Conservation (phyloP, 495 filamentous ascomycete genomes). For the Penicillium silybi region DNA sequence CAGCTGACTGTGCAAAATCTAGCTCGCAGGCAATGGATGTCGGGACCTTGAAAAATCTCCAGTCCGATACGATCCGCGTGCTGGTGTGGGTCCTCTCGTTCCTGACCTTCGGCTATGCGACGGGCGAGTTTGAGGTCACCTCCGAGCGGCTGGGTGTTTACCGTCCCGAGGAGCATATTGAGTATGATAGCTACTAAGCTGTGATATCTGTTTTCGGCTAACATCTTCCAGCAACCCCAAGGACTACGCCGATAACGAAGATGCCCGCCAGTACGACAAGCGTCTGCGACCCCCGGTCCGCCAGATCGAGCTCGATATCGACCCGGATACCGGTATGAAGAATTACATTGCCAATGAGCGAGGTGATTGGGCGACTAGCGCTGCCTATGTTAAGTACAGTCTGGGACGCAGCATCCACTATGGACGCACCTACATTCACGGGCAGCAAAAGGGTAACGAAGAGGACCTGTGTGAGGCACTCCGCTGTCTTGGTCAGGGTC, state of each 20-base stretch:
- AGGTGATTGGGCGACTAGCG: conserved; percentile 79
- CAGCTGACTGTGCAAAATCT: conserved; percentile 17
- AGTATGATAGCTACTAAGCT: conserved; percentile 29
- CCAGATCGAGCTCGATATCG: conserved; percentile 74
- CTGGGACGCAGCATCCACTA: conserved; percentile 83
- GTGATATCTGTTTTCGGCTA: not conserved
- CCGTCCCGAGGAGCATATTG: conserved; percentile 92
- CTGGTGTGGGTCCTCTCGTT: conserved; percentile 90
- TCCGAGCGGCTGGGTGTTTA: conserved; percentile 87
- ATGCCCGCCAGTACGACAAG: conserved; percentile 81
- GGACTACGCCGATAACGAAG: conserved; percentile 83
- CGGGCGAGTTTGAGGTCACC: conserved; percentile 93
- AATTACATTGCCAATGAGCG: conserved; percentile 95
- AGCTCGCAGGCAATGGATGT: conserved; percentile 90
- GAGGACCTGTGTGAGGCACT: conserved; percentile 87
- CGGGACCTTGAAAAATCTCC: conserved; percentile 82
- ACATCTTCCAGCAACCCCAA: conserved; percentile 60
- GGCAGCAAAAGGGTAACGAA: conserved; percentile 63
- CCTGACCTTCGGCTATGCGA: conserved; percentile 94
- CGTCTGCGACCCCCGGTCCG: conserved; percentile 75
- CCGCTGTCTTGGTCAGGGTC: conserved; percentile 79
- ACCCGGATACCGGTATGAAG: conserved; percentile 88
- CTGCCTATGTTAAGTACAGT: conserved; percentile 85
- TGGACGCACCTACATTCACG: conserved; percentile 78
- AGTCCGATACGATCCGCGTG: conserved; percentile 85